These are phyloP conservation scores for Solanum pimpinellifolium DNA, from an alignment of 257 asterid species.

Conservation along the genomic window DNA sequence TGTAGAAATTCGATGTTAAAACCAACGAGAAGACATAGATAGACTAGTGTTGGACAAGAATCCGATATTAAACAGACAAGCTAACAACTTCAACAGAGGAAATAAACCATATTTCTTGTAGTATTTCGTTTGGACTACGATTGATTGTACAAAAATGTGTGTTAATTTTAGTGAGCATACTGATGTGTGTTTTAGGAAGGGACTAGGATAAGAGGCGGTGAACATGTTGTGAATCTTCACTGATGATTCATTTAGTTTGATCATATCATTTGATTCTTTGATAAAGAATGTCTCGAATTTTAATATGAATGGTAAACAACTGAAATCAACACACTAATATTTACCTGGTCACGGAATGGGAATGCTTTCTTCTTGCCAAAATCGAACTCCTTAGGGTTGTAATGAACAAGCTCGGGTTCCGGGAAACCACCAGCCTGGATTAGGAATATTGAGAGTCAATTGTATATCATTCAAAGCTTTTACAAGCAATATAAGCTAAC, in stretches of 20 bases:
- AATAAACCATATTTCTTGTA: neutral
- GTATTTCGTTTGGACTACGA: neutral
- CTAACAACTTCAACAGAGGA: neutral
- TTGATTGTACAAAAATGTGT: neutral
- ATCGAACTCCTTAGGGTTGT: constrained; percentile 92
- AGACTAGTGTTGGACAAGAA: neutral
- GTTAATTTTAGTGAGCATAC: neutral
- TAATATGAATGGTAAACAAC: neutral
- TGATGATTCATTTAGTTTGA: neutral
- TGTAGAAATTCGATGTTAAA: constrained; percentile 5
- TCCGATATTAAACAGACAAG: neutral
- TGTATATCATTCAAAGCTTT: neutral
- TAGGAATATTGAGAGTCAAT: neutral
- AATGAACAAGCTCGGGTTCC: constrained; percentile 90
- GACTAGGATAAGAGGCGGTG: neutral
- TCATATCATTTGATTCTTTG: neutral
- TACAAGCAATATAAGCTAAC: neutral
- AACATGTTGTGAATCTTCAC: neutral
- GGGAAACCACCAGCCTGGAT: constrained; percentile 94
- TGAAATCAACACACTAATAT: neutral
- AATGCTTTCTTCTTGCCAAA: constrained; percentile 94
- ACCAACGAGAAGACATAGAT: neutral
- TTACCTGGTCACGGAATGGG: constrained; percentile 97
- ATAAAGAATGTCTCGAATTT: neutral
- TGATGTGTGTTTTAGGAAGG: neutral